Conservation (phyloP, 805 yeast genomes). For the Jamesozyma gamospora region DNA sequence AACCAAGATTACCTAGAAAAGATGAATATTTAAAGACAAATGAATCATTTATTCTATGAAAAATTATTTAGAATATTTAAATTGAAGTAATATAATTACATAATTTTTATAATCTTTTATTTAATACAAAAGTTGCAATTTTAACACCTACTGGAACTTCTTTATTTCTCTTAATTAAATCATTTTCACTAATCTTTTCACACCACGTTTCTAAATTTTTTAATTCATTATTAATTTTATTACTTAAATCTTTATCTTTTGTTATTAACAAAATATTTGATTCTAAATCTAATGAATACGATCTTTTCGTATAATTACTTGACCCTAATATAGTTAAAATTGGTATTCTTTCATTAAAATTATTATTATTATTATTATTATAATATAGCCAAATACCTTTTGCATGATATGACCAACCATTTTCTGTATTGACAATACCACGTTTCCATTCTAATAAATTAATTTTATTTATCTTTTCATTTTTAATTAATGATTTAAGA, state of each 20-base stretch:
- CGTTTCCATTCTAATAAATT: slow-evolving; percentile 73
- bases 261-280: slow-evolving; percentile 77
- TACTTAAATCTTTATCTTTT: slow-evolving; percentile 47
- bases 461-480: slow-evolving; percentile 38
- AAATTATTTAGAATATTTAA: no score
- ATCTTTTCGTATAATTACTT: slow-evolving; percentile 85
- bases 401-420: slow-evolving; percentile 97
- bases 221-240: slow-evolving; percentile 51
- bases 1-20: slow-evolving; percentile 14
- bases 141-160: slow-evolving; percentile 53
- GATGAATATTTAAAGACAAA: not conserved
- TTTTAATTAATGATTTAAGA: slow-evolving; percentile 38
- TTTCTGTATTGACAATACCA: slow-evolving; percentile 70
- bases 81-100: no score
- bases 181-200: slow-evolving; percentile 33
- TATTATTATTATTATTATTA: slow-evolving; percentile 21
- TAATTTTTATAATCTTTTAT: slow-evolving; percentile 39
- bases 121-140: slow-evolving; percentile 53
- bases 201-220: slow-evolving; percentile 49
- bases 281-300: slow-evolving; percentile 81
- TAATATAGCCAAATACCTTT: slow-evolving; percentile 83
- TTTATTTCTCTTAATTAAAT: slow-evolving; percentile 33
- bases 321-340: slow-evolving; percentile 79
- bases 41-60: no score
- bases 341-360: slow-evolving; percentile 38